These are phyloP conservation scores for Globisporangium parvum DNA, from an alignment of 352 stramenopile species.

Conservation along the genomic window DNA sequence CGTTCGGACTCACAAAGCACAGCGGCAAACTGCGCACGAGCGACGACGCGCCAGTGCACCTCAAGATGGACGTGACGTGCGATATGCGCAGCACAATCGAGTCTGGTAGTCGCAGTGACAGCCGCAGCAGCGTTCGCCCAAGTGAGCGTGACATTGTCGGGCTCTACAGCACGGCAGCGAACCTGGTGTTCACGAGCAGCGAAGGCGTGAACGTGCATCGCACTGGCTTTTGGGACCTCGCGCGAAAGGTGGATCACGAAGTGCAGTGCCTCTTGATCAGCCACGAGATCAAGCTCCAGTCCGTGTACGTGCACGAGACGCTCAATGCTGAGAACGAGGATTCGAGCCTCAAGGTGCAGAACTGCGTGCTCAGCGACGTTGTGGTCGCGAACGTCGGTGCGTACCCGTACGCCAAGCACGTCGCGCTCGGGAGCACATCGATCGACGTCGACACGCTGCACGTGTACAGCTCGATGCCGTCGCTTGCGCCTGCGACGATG, in stretches of 20 bases:
- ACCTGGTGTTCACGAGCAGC: slow-evolving; percentile 46
- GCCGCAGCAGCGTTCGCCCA: slow-evolving; percentile 1
- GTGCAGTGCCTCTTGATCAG: slow-evolving; percentile 27
- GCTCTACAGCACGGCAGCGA: slow-evolving; percentile 35
- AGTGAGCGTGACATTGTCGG: slow-evolving; percentile 26
- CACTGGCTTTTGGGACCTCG: slow-evolving; percentile 47
- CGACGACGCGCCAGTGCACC: slow-evolving; percentile 18
- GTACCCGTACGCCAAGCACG: slow-evolving; percentile 21
- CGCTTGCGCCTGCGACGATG: slow-evolving; percentile 41
- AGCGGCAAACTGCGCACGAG: slow-evolving; percentile 22
- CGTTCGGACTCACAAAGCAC: slow-evolving; percentile 32
- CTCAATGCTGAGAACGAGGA: slow-evolving; percentile 32
- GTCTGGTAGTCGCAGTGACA: slow-evolving; percentile 1
- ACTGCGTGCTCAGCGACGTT: slow-evolving; percentile 42
- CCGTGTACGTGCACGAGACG: slow-evolving; percentile 52
- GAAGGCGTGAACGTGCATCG: slow-evolving; percentile 28
- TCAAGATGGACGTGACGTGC: slow-evolving; percentile 44
- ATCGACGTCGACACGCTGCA: slow-evolving; percentile 40
- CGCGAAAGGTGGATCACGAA: slow-evolving; percentile 44
- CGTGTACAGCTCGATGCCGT: slow-evolving; percentile 52
- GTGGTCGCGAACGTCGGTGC: slow-evolving; percentile 26
- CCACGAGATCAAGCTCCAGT: slow-evolving; percentile 62
- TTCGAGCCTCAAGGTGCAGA: slow-evolving; percentile 26
- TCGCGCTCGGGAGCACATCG: slow-evolving; percentile 12
- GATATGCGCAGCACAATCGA: slow-evolving; percentile 35